Conservation (phyloP, 129 eudicot genomes). For the Centrapalus pauciflorus region DNA sequence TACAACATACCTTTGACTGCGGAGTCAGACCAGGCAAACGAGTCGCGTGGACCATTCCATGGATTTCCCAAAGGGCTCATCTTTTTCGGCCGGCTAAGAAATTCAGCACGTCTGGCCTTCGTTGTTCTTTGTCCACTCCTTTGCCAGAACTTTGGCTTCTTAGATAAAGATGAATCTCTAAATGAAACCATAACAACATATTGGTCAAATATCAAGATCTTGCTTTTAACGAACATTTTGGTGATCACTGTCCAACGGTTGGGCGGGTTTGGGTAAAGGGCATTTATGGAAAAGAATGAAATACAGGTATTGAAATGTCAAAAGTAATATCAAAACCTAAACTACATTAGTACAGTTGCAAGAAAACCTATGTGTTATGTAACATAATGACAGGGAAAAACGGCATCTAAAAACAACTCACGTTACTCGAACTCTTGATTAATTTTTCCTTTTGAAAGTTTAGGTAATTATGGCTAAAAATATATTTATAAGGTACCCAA, state of each 20-base stretch:
- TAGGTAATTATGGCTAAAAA: not conserved
- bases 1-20: slow-evolving; percentile 67
- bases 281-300: not conserved
- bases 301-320: not conserved
- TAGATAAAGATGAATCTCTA: slow-evolving; percentile 31
- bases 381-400: not conserved
- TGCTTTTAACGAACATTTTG: not conserved
- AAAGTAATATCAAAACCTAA: not conserved
- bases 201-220: slow-evolving; percentile 10
- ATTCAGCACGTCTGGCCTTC: slow-evolving; percentile 48
- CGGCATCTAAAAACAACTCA: not conserved
- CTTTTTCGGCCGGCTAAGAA: slow-evolving; percentile 53
- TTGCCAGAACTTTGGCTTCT: slow-evolving; percentile 24
- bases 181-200: slow-evolving; percentile 11
- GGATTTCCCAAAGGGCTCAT: slow-evolving; percentile 30
- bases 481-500: not conserved
- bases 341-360: not conserved
- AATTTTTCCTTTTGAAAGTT: not conserved
- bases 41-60: slow-evolving; percentile 35
- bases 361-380: not conserved
- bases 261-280: not conserved
- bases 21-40: slow-evolving; percentile 40
- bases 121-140: slow-evolving; percentile 25
- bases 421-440: not conserved
- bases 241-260: too few species aligned